Evolutionary conservation across 768 basidiomycete species (phyloP).

Genomic region (Amanita exitialis): DNA sequence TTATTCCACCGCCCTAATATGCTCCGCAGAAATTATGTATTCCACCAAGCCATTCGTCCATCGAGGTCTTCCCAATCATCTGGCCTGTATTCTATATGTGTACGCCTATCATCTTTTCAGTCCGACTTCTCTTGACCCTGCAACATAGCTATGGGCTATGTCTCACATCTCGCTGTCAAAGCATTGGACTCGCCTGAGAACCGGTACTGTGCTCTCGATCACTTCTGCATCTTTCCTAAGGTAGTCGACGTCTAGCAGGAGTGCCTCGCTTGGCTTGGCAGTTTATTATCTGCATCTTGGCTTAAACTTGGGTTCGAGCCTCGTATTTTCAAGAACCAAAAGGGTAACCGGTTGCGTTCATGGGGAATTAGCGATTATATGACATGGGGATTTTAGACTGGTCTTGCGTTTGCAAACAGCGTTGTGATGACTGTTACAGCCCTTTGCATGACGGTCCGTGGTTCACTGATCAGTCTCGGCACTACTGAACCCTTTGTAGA

Average conservation of each 20-base stretch:
- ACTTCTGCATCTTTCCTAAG: not conserved
- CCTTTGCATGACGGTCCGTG: conserved; percentile 47
- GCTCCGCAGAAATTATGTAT: conserved; percentile 29
- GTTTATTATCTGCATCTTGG: conserved; percentile 55
- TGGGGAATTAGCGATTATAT: not conserved
- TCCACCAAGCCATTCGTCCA: conserved; percentile 44
- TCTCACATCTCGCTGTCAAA: conserved; percentile 50
- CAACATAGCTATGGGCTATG: conserved; percentile 49
- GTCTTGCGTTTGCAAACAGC: conserved; percentile 45
- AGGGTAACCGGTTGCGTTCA: conserved; percentile 19
- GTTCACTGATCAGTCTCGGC: not conserved
- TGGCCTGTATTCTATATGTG: conserved; percentile 42
- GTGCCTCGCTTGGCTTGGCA: conserved; percentile 35
- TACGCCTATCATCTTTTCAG: conserved; percentile 7
- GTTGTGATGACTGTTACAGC: conserved; percentile 41
- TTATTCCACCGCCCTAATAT: not conserved
- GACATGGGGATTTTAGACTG: conserved; percentile 24
- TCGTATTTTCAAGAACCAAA: conserved; percentile 49
- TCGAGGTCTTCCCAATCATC: conserved; percentile 46
- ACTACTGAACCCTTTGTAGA: conserved; percentile 18
- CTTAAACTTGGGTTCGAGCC: conserved; percentile 53
- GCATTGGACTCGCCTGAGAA: conserved; percentile 36
- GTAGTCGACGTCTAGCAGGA: conserved; percentile 14
- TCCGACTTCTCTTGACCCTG: conserved; percentile 6
- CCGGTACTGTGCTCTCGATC: conserved; percentile 22